Conservation (phyloP, 768 basidiomycete genomes). For the Pleurotus pulmonarius region DNA sequence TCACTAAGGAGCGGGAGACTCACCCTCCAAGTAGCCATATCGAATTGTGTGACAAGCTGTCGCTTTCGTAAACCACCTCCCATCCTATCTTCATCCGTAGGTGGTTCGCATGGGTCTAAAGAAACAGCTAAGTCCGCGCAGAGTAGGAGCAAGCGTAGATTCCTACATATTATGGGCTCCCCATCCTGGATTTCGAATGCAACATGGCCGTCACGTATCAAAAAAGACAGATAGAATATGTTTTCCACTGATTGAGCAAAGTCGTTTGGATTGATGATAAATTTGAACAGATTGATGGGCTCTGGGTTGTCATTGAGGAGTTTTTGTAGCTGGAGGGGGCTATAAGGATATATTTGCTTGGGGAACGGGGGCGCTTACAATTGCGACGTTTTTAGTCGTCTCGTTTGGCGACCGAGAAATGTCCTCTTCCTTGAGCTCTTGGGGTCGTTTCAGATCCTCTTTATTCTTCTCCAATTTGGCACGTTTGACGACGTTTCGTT, state of each 20-base stretch:
- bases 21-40: constrained; percentile 87
- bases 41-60: constrained; percentile 90
- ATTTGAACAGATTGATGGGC: constrained; percentile 74
- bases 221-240: constrained; percentile 90
- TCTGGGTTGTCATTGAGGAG: constrained; percentile 48
- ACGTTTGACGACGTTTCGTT: constrained; percentile 56
- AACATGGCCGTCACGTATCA: constrained; percentile 82
- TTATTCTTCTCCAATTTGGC: constrained; percentile 70
- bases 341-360: neutral
- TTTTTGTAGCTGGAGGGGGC: constrained; percentile 47
- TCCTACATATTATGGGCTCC: constrained; percentile 74
- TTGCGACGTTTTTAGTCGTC: constrained; percentile 80
- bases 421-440: constrained; percentile 80
- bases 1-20: constrained; percentile 12
- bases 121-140: neutral
- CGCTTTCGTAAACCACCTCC: constrained; percentile 61
- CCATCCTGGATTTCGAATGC: constrained; percentile 67
- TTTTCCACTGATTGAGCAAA: constrained; percentile 97
- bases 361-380: constrained; percentile 40
- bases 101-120: constrained; percentile 61
- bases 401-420: constrained; percentile 83
- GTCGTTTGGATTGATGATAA: constrained; percentile 85
- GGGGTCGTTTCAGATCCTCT: constrained; percentile 65
- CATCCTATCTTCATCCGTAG: constrained; percentile 57
- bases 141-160: neutral